Evolutionary conservation across 192 early-diverging fungal genomes (phyloP).

Genomic region (Oehlia diaphana): DNA sequence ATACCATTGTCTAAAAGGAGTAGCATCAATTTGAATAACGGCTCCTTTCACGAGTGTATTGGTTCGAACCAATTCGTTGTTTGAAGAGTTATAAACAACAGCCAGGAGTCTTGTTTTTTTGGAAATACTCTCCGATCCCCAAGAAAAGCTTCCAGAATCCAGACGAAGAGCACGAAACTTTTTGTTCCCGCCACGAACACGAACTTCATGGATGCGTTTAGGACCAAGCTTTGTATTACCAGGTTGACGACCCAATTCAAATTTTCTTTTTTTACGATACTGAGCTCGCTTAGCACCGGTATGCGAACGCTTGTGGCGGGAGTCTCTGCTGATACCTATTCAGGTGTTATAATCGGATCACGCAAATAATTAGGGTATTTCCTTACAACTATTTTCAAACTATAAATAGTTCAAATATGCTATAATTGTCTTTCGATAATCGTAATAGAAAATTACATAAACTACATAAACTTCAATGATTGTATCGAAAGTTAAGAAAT

Average conservation of each 20-base stretch:
- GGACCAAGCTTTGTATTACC: conserved; percentile 97
- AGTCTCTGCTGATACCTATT: conserved; percentile 98
- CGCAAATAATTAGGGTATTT: neutral
- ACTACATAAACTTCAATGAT: neutral
- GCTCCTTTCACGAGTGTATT: conserved; percentile 98
- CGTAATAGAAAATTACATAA: neutral
- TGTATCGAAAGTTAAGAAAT: neutral
- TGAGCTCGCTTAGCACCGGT: conserved; percentile 99
- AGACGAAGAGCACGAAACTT: conserved; percentile 98
- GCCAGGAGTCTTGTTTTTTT: conserved; percentile 94
- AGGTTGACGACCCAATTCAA: conserved; percentile 98
- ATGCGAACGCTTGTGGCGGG: conserved; percentile 97
- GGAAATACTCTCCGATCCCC: conserved; percentile 94
- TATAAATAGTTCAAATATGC: neutral
- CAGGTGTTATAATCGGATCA: neutral
- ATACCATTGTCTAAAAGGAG: conserved; percentile 99
- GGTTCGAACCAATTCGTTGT: conserved; percentile 99
- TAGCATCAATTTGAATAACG: conserved; percentile 97
- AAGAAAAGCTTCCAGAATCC: conserved; percentile 95
- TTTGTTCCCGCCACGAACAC: conserved; percentile 98
- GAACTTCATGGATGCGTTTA: conserved; percentile 95
- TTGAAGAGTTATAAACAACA: conserved; percentile 99
- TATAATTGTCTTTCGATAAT: neutral
- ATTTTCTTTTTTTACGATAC: conserved; percentile 99
- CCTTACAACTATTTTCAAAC: neutral